Evolutionary conservation across 805 yeast species (phyloP).

Genomic region (Wickerhamiella azyma): DNA sequence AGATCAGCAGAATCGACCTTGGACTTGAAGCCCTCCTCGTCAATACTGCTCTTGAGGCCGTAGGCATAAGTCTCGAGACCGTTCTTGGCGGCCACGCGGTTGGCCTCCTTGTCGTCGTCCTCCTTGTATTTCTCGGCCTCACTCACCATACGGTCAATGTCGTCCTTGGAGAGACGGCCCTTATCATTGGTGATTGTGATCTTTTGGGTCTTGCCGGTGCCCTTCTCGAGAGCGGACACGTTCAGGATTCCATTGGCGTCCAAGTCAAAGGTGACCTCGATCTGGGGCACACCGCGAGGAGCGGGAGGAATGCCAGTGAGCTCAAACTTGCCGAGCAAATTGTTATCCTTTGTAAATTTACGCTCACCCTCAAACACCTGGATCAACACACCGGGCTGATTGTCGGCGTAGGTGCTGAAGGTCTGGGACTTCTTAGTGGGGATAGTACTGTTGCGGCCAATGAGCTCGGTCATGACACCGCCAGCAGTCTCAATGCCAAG

Average conservation of each 20-base stretch:
- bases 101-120: slow-evolving; percentile 89
- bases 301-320: slow-evolving; percentile 95
- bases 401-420: slow-evolving; percentile 93
- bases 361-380: slow-evolving; percentile 98
- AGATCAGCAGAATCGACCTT: slow-evolving; percentile 30
- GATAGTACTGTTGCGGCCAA: slow-evolving; percentile 95
- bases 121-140: slow-evolving; percentile 97
- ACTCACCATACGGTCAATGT: slow-evolving; percentile 92
- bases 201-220: slow-evolving; percentile 95
- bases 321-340: slow-evolving; percentile 93
- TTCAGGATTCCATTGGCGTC: slow-evolving; percentile 97
- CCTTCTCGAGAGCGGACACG: slow-evolving; percentile 93
- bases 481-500: slow-evolving; percentile 98
- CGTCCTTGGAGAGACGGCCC: slow-evolving; percentile 96
- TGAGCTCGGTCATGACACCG: slow-evolving; percentile 97
- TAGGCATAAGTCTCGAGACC: slow-evolving; percentile 90
- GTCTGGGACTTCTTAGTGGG: slow-evolving; percentile 96
- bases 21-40: slow-evolving; percentile 66
- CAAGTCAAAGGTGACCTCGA: slow-evolving; percentile 92
- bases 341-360: slow-evolving; percentile 90
- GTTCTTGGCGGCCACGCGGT: slow-evolving; percentile 87
- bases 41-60: slow-evolving; percentile 72
- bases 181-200: slow-evolving; percentile 97
- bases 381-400: slow-evolving; percentile 97
- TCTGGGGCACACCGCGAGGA: slow-evolving; percentile 97